These are phyloP conservation scores for Scleroderma bovista DNA, from an alignment of 768 basidiomycete genomes.

Conservation along the genomic window DNA sequence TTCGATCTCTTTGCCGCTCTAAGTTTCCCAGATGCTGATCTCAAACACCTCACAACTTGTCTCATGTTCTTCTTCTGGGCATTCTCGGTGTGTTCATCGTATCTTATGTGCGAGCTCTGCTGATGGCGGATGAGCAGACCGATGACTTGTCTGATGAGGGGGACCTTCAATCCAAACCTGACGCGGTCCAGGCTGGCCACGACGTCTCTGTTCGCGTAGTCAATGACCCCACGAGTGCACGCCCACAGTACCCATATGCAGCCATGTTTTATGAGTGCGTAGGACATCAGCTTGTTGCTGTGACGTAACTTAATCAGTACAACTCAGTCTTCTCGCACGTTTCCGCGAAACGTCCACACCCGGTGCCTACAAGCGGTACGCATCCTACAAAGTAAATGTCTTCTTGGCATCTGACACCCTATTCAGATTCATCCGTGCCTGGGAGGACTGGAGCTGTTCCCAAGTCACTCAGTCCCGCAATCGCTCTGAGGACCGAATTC, in stretches of 20 bases:
- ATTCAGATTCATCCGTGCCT: conserved; percentile 30
- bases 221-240: conserved; percentile 19
- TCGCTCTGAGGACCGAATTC: conserved; percentile 31
- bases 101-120: neutral
- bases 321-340: conserved; percentile 25
- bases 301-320: conserved; percentile 9
- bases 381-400: neutral
- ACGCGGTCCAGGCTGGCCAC: conserved; percentile 30
- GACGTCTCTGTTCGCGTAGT: conserved; percentile 27
- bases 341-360: conserved; percentile 33
- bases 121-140: conserved; percentile 18
- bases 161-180: conserved; percentile 29
- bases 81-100: conserved; percentile 25
- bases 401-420: neutral
- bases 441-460: conserved; percentile 30
- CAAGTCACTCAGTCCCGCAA: conserved; percentile 33
- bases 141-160: conserved; percentile 36
- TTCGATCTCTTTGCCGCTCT: conserved; percentile 36
- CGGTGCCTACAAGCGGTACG: conserved; percentile 31
- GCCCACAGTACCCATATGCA: conserved; percentile 31
- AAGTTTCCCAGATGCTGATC: conserved; percentile 34
- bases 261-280: conserved; percentile 36
- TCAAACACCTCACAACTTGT: conserved; percentile 30
- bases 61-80: conserved; percentile 37
- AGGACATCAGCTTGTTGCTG: neutral